phyloP scores from a whole-genome alignment of 2,329 filamentous ascomycete genomes.

The Neofusicoccum sp. region DNA sequence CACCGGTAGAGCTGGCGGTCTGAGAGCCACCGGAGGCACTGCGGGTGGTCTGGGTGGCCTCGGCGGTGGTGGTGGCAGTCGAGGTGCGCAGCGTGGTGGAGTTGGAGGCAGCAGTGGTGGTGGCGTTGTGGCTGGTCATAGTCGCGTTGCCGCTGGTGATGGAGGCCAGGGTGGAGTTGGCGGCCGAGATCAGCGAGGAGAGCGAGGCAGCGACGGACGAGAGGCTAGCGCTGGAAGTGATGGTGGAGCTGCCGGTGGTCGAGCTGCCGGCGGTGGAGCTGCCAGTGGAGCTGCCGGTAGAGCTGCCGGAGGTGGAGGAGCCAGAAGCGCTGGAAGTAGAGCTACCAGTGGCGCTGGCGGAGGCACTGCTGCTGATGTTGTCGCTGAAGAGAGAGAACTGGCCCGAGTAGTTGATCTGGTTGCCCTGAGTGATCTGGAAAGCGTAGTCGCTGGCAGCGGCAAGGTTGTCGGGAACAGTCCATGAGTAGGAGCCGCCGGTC shows the following conservation, averaged over 20 bases:
- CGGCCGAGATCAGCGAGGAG: conserved; percentile 34
- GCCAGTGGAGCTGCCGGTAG: conserved; percentile 21
- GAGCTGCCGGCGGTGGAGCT: conserved; percentile 15
- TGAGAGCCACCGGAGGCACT: conserved; percentile 25
- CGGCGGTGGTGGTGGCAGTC: conserved; percentile 26
- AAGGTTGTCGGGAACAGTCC: conserved; percentile 52
- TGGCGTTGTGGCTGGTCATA: conserved; percentile 23
- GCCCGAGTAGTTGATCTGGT: conserved; percentile 58
- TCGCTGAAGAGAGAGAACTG: conserved; percentile 49
- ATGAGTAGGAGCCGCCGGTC: conserved; percentile 52
- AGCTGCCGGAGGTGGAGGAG: conserved; percentile 30
- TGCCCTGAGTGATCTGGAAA: conserved; percentile 59
- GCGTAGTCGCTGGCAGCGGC: conserved; percentile 56
- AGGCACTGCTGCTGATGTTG: conserved; percentile 55
- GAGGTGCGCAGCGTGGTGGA: conserved; percentile 32
- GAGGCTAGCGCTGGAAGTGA: conserved; percentile 34
- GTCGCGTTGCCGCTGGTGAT: conserved; percentile 21
- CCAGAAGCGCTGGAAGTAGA: conserved; percentile 28
- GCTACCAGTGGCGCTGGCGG: conserved; percentile 41
- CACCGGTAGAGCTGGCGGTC: conserved; percentile 26
- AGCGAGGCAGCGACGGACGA: conserved; percentile 30
- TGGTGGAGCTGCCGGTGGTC: conserved; percentile 29
- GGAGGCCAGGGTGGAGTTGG: conserved; percentile 24
- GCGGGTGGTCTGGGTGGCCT: conserved; percentile 29
- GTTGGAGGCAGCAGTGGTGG: conserved; percentile 21